Base-by-base conservation (phyloP, 2,329 filamentous ascomycete species). In the Penicillium sp. region DNA sequence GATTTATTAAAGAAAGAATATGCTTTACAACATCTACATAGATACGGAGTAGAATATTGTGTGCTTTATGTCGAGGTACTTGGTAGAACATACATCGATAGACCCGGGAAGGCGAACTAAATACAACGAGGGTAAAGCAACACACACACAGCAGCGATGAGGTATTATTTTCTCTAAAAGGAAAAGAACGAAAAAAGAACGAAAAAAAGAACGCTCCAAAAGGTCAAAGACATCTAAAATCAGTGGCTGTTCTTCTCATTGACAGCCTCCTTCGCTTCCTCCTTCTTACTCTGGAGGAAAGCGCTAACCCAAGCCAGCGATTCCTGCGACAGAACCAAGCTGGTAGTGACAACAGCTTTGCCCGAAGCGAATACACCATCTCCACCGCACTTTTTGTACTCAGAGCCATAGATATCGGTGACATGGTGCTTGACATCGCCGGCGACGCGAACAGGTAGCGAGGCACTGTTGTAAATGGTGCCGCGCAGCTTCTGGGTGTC, bases 281-380 rank as follows among this genome's bases (percentile, higher is more conserved):
- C 78, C 78, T 89, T 89, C 79, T 87, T 86, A 64, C 78, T 75
- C 59, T 82, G 79, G 49, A 91, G 70, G 65, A 85, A 82, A 53
- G 78, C 78, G 70, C 82, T 82, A 62, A 89, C 68, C 81, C 83
- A 89, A 53, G 77, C 78, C 53, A 90, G 74, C 1, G 85, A 83
- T 74, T 91, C 87, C 63, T 82, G 83, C 49, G 84, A 84, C 49
- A 92, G 79, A 49, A 90, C 81, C 49, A 91, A 78, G 25, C 83
- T 82, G 15, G 89, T 90, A 51, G 83, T 84, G 63, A 91, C 78
- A 15, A 85, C 77, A 12, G 90, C 90, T 81, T 89, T 91, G 69
- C 87, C 83, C 59, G 83, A 83, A 4, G 86, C 83, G n/a, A 91
- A 77, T 36, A 88, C 71, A 45, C 86, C 85, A 33, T 87, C 82